Evolutionary conservation across 2,329 filamentous ascomycete genomes (phyloP), one percentile per base, ranked within the genome.

Genomic region (Aspergillus aculeatinus): DNA sequence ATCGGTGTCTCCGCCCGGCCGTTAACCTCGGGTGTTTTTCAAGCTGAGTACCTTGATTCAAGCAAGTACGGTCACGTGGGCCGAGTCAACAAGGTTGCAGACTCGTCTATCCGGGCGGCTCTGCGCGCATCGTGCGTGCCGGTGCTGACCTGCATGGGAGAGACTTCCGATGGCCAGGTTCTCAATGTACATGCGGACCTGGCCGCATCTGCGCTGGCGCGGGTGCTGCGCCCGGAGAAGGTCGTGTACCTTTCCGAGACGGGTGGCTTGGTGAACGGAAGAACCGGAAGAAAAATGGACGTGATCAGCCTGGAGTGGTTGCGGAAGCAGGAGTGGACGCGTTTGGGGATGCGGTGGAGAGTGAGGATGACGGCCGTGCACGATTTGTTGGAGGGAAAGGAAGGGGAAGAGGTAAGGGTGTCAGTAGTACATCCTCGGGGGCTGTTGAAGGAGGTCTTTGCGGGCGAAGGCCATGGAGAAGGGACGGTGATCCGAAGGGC

Each of bases 161-260:
- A 98, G 82, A 93, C 90, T 23, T 83, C 87, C 50, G 92, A 96
- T 64, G 95, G 95, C 6, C 92, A 94, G 76, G 88, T 98, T 54
- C 84, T 99, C 65, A 99, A 99, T 73, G 95, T 99, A 74, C 99
- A 99, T 72, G 95, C 95, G 31, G 95, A 99, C 76, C 93, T 97
- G 63, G 94, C 94, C 35, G 95, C 95, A 27, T 93, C 92, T 65
- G 94, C 96, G 80, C 83, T 99, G 62, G 94, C 95, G 19, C 88
- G 91, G 61, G 87, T 90, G 59, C 82, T 99, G 57, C 89, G 97
- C 78, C 95, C 95, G 31, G 81, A 98, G 70, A 99, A 99, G 86
- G 93, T 98, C 62, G 93, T 99, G 61, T 99, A 97, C 75, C 84
- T 98, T n/a, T 96, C 92, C 4, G 95, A 99, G 81, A 98, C 98